Evolutionary conservation across 2,329 filamentous ascomycete genomes (phyloP).

Genomic region (Aspergillus vadensis): DNA sequence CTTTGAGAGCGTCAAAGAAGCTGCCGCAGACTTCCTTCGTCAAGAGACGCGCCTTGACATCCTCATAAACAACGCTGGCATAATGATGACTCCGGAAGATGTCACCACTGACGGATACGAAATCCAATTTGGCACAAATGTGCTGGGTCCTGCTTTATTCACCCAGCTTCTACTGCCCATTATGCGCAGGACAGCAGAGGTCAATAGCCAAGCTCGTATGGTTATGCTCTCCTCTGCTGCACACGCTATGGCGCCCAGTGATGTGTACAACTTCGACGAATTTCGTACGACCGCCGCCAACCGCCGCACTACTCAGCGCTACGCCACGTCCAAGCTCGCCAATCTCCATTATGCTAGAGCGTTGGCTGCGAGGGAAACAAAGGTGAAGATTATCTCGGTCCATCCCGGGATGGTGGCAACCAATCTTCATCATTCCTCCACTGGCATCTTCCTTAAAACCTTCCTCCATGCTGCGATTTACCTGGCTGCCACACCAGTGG

Average conservation of each 20-base stretch:
- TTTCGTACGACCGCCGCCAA: too few species aligned
- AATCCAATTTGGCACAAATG: constrained; percentile 35
- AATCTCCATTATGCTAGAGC: too few species aligned
- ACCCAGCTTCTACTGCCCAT: constrained; percentile 29
- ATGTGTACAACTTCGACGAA: too few species aligned
- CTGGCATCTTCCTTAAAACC: too few species aligned
- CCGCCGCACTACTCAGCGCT: too few species aligned
- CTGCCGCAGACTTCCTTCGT: constrained; percentile 8
- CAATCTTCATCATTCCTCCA: too few species aligned
- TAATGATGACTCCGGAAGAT: constrained; percentile 27
- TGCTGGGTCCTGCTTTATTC: constrained; percentile 30
- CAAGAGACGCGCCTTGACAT: constrained; percentile 28
- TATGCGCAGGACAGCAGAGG: constrained; percentile 18
- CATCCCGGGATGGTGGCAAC: too few species aligned
- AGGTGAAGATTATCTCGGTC: too few species aligned
- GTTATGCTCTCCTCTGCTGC: constrained; percentile 27
- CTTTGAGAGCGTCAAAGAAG: constrained; percentile 18
- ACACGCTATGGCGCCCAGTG: neutral
- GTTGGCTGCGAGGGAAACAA: too few species aligned
- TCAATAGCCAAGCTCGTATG: constrained; percentile 21
- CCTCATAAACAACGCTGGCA: constrained; percentile 33
- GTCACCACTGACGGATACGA: constrained; percentile 34
- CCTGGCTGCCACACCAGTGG: too few species aligned
- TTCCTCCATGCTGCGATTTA: too few species aligned
- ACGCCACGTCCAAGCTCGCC: too few species aligned